phyloP scores from a whole-genome alignment of 257 asterid species.

The Solanum piurae region DNA sequence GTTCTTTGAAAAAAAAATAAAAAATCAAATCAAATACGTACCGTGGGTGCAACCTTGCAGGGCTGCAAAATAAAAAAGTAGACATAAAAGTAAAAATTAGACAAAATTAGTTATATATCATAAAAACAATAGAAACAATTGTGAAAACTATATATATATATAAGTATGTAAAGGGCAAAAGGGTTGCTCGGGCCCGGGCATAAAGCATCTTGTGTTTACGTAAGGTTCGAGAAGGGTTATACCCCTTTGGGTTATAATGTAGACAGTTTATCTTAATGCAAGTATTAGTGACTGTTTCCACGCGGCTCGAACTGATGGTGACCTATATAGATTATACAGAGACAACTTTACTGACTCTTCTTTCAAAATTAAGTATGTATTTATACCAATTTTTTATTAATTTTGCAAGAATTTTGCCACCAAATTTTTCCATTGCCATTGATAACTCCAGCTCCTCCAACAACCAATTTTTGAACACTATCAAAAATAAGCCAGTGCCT shows the following conservation, averaged over 20 bases:
- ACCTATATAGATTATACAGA: too few relatives aligned
- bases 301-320: accelerated
- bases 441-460: slow-evolving; percentile 59
- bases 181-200: background rate
- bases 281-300: background rate
- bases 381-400: slow-evolving; percentile 8
- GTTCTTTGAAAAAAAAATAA: background rate
- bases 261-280: too few relatives aligned
- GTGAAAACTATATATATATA: background rate
- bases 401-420: slow-evolving; percentile 91
- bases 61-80: slow-evolving; percentile 30
- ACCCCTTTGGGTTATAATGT: too few relatives aligned
- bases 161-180: background rate
- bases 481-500: slow-evolving; percentile 56
- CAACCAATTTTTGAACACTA: slow-evolving; percentile 32
- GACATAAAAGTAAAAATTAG: background rate
- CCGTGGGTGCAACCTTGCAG: slow-evolving; percentile 87
- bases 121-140: background rate
- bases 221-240: background rate
- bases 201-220: background rate
- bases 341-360: too few relatives aligned
- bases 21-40: slow-evolving; percentile 12
- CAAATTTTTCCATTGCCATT: slow-evolving; percentile 72
- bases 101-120: background rate
- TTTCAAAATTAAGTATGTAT: background rate